These are phyloP conservation scores for Castanea mollissima DNA, from an alignment of 306 rosid genomes.

Conservation along the genomic window DNA sequence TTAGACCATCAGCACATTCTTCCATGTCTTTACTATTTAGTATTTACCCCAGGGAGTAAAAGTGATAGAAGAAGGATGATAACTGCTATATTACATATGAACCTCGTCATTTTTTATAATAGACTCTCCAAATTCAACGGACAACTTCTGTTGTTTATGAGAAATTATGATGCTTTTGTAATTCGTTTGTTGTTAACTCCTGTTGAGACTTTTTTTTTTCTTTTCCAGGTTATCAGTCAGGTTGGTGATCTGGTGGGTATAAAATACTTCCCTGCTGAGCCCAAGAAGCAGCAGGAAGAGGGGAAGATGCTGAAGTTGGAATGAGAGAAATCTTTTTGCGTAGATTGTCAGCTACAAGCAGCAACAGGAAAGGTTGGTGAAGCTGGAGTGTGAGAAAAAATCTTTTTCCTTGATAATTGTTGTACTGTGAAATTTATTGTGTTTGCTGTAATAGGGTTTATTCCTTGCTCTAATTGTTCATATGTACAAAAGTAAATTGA, in stretches of 20 bases:
- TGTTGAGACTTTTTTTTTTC: not conserved
- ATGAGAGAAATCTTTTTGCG: slow-evolving; percentile 3
- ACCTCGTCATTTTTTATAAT: too few relatives aligned
- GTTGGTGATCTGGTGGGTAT: slow-evolving; percentile 84
- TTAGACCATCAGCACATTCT: too few relatives aligned
- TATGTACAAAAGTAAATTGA: too few relatives aligned
- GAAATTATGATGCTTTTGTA: too few relatives aligned
- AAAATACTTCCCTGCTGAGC: slow-evolving; percentile 84
- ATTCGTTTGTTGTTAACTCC: not conserved
- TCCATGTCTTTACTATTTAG: too few relatives aligned
- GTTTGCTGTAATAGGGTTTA: not conserved
- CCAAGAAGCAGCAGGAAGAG: slow-evolving; percentile 43
- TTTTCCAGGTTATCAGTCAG: slow-evolving; percentile 55
- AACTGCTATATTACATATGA: too few relatives aligned
- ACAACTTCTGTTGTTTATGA: too few relatives aligned
- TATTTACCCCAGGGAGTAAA: not conserved
- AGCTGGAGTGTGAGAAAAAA: not conserved
- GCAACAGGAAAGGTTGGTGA: not conserved
- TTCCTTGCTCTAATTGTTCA: not conserved
- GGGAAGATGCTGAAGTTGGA: slow-evolving; percentile 22
- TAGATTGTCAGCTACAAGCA: not conserved
- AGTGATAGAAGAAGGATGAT: too few relatives aligned
- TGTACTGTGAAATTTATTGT: not conserved
- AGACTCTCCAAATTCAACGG: too few relatives aligned
- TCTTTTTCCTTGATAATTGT: not conserved